Evolutionary conservation across 1,284 basidiomycete species (phyloP).

Genomic region (Singerocomus rubriflavus): DNA sequence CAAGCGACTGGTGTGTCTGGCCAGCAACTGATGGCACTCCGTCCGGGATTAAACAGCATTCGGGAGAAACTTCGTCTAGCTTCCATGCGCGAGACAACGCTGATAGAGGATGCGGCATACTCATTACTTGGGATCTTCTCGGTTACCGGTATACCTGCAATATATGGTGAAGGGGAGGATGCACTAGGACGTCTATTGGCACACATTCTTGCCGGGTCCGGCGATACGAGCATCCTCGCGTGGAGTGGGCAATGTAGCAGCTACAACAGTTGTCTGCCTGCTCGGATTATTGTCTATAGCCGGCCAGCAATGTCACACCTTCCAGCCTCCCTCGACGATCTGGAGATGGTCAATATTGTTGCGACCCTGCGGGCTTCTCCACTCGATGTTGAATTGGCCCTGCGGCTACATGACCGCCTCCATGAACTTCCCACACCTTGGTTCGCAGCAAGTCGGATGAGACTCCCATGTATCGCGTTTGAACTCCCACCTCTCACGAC

Average conservation of each 20-base stretch:
- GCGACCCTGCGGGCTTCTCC: not conserved
- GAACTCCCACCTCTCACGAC: not conserved
- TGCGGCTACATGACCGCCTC: not conserved
- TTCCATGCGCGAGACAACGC: not conserved
- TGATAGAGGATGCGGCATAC: not conserved
- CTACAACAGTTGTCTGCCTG: not conserved
- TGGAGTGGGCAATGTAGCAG: not conserved
- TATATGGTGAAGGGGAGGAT: not conserved
- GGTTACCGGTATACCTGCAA: not conserved
- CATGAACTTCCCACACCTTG: not conserved
- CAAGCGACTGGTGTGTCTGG: not conserved
- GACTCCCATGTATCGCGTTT: not conserved
- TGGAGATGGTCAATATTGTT: not conserved
- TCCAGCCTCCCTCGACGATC: not conserved
- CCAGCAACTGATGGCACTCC: not conserved
- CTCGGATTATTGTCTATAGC: not conserved
- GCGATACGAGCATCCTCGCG: not conserved
- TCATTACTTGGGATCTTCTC: not conserved
- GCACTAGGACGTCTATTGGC: not conserved
- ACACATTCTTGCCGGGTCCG: not conserved
- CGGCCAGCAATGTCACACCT: not conserved
- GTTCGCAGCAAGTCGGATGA: not conserved
- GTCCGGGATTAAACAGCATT: not conserved
- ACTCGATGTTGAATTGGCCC: not conserved
- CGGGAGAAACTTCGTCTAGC: not conserved